Percentiles rank a stretch among this genome's conserved stretches.
Evolutionary conservation across 2,329 filamentous ascomycete species (phyloP).

Genomic region (Karstenula rhodostoma): DNA sequence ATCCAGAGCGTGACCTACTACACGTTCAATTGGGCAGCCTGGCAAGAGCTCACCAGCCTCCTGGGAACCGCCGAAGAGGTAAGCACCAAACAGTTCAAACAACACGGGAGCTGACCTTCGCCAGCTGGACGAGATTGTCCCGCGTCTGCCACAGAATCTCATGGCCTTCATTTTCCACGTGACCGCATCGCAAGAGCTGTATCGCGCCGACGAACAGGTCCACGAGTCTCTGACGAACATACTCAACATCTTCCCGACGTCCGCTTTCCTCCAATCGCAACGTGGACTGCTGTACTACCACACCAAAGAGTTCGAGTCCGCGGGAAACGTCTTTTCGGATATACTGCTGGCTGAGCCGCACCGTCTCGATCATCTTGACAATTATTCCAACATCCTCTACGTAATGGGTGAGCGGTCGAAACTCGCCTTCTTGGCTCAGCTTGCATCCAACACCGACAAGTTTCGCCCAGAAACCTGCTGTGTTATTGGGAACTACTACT

Average conservation of each 20-base stretch:
- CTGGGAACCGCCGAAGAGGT: conserved; percentile 84
- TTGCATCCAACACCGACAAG: conserved; percentile 90
- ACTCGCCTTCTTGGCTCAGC: conserved; percentile 88
- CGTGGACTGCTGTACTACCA: conserved; percentile 90
- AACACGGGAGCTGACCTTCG: conserved; percentile 2
- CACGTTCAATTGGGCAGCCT: conserved; percentile 96
- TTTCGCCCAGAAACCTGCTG: conserved; percentile 97
- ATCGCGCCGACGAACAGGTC: conserved; percentile 80
- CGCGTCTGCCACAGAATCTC: conserved; percentile 84
- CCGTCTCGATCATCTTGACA: conserved; percentile 87
- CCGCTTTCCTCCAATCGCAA: conserved; percentile 89
- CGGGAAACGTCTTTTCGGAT: conserved; percentile 70
- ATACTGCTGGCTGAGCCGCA: conserved; percentile 72
- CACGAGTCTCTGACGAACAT: conserved; percentile 80
- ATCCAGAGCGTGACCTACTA: conserved; percentile 86
- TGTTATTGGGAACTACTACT: conserved; percentile 97
- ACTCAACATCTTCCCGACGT: conserved; percentile 83
- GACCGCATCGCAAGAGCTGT: conserved; percentile 88
- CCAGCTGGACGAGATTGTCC: conserved; percentile 75
- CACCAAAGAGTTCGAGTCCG: conserved; percentile 76
- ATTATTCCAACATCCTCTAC: conserved; percentile 97
- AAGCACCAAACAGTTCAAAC: conserved; percentile 24
- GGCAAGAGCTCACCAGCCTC: conserved; percentile 88
- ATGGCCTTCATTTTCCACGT: conserved; percentile 95
- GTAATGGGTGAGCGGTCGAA: conserved; percentile 89